Percentiles rank a stretch among this genome's conserved stretches.
These are phyloP conservation scores for Berberis vulgaris DNA, from an alignment of 164 flowering plant species.

Conservation along the genomic window DNA sequence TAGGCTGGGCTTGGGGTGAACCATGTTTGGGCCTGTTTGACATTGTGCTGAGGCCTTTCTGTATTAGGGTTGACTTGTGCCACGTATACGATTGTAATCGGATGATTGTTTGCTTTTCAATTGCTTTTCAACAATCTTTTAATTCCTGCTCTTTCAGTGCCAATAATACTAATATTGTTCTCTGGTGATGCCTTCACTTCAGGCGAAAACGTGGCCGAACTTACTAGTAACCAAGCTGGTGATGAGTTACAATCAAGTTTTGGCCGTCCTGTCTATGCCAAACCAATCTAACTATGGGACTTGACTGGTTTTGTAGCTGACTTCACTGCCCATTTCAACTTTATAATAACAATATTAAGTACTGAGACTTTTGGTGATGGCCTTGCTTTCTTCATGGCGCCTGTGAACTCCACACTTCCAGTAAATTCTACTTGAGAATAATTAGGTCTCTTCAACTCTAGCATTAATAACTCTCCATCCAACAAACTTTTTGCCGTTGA, in stretches of 20 bases:
- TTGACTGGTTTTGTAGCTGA: not conserved
- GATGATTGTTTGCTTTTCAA: no score
- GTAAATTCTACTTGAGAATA: constrained; percentile 10
- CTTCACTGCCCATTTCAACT: constrained; percentile 21
- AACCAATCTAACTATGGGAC: constrained; percentile 14
- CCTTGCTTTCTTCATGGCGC: constrained; percentile 20
- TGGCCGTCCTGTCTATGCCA: constrained; percentile 13
- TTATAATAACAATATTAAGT: constrained; percentile 11
- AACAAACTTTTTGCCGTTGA: constrained; percentile 30
- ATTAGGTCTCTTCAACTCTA: constrained; percentile 21
- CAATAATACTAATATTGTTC: constrained; percentile 7
- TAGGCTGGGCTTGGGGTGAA: no score
- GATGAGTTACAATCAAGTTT: constrained; percentile 1
- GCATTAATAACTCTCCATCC: constrained; percentile 6
- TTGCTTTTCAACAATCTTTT: constrained; percentile 9
- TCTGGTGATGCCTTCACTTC: constrained; percentile 13
- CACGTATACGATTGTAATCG: no score
- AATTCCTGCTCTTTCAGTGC: constrained; percentile 14
- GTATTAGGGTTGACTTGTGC: no score
- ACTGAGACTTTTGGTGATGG: constrained; percentile 12
- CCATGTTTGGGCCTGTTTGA: no score
- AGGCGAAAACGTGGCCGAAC: constrained; percentile 10
- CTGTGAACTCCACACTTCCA: constrained; percentile 12
- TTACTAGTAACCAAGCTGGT: constrained; percentile 14
- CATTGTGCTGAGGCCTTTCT: no score